Percentiles rank a stretch among this genome's conserved stretches.
phyloP scores from a whole-genome alignment of 164 flowering plant genomes.

The Sedum album region DNA sequence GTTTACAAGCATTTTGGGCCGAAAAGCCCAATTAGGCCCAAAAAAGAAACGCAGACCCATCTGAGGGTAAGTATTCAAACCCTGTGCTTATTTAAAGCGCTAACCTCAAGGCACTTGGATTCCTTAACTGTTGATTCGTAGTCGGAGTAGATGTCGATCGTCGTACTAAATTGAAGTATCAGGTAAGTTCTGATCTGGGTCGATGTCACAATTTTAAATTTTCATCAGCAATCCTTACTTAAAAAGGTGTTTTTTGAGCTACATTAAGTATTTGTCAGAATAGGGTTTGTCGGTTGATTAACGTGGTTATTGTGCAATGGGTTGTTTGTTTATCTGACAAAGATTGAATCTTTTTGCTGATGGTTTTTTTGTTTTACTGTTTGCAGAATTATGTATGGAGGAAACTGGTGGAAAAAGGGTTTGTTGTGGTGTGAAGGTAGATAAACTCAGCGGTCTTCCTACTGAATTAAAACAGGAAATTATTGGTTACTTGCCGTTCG shows the following conservation, averaged over 20 bases:
- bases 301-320: no score
- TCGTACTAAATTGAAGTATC: background rate
- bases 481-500: background rate
- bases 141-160: background rate
- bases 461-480: background rate
- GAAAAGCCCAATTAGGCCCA: background rate
- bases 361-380: no score
- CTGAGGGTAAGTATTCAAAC: background rate
- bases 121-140: no score
- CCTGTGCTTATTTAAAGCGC: no score
- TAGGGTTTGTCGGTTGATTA: background rate
- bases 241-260: background rate
- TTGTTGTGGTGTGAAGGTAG: no score
- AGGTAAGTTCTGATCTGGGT: background rate
- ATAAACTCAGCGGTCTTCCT: background rate
- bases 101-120: background rate
- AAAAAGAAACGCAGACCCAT: no score
- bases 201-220: background rate
- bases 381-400: no score
- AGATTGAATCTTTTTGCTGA: no score
- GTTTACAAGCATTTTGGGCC: background rate
- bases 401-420: no score
- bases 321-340: no score
- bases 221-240: background rate
- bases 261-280: no score